These are phyloP conservation scores for Saccharum spontaneum DNA, from an alignment of 176 grass and related monocot genomes.

Conservation along the genomic window DNA sequence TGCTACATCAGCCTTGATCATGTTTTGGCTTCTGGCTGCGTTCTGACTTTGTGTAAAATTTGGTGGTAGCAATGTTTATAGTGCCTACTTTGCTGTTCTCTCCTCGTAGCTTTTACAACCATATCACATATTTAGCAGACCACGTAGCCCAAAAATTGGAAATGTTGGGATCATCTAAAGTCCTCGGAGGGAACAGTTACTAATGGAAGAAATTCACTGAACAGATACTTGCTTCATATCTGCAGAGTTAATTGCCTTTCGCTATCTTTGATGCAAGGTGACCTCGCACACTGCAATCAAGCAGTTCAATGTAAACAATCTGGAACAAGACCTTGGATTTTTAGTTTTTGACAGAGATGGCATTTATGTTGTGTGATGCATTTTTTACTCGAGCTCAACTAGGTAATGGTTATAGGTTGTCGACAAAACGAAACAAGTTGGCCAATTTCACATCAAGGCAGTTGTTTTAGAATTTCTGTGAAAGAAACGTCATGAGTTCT, in stretches of 20 bases:
- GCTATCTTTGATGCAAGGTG: neutral
- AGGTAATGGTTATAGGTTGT: neutral
- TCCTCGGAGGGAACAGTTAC: slow-evolving; percentile 6
- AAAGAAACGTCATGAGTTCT: neutral
- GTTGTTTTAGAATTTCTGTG: slow-evolving; percentile 1
- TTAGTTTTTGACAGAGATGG: neutral
- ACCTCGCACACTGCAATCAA: neutral
- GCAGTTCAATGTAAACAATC: neutral
- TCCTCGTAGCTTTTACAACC: slow-evolving; percentile 25
- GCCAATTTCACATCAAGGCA: neutral
- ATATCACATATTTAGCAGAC: slow-evolving; percentile 22
- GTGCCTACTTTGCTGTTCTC: slow-evolving; percentile 1
- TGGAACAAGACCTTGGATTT: neutral
- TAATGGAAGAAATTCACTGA: slow-evolving; percentile 20
- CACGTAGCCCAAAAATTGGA: neutral
- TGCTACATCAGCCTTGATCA: slow-evolving; percentile 75
- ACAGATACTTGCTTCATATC: slow-evolving; percentile 5
- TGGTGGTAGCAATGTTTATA: slow-evolving; percentile 50
- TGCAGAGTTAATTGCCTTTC: neutral
- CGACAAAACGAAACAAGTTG: neutral
- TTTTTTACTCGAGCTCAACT: neutral
- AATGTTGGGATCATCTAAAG: slow-evolving; percentile 39
- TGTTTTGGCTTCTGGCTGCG: slow-evolving; percentile 82
- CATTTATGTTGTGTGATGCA: neutral
- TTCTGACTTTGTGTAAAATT: slow-evolving; percentile 44